A percentile compares a stretch with the other conserved stretches of the same genome.
Conservation (phyloP, 1,139 yeast species). For the Sporopachydermia cereana region DNA sequence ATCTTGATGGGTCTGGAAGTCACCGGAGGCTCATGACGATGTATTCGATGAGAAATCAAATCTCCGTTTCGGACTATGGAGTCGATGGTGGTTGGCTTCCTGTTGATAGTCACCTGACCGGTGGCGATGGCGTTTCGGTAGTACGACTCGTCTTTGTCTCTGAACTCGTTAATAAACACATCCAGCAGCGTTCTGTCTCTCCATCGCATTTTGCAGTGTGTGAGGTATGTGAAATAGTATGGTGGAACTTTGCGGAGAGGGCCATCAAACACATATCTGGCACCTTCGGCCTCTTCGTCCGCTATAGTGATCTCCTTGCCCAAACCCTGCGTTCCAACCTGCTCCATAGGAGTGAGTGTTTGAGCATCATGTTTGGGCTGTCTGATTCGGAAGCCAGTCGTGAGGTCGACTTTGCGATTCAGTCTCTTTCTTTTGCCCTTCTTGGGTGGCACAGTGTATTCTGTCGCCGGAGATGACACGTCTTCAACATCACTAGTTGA, state of each 20-base stretch:
- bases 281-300: constrained; percentile 25
- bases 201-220: constrained; percentile 91
- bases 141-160: constrained; percentile 64
- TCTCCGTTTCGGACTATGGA: constrained; percentile 75
- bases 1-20: constrained; percentile 57
- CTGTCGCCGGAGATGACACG: no score
- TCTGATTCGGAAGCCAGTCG: constrained; percentile 2
- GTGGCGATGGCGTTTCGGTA: constrained; percentile 52
- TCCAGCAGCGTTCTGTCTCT: constrained; percentile 68
- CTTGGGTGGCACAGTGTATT: no score
- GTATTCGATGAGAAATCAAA: constrained; percentile 67
- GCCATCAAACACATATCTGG: constrained; percentile 26
- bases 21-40: constrained; percentile 88
- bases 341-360: neutral
- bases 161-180: constrained; percentile 70
- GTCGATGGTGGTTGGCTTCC: constrained; percentile 49
- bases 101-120: constrained; percentile 69
- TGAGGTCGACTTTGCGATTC: neutral
- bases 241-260: constrained; percentile 64
- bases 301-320: constrained; percentile 16
- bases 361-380: neutral
- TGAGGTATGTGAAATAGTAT: constrained; percentile 77
- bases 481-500: no score
- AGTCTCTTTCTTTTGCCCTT: neutral
- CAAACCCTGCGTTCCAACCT: neutral